Conservation (phyloP, 495 filamentous ascomycete genomes). For the Clavariopsis aquatica region DNA sequence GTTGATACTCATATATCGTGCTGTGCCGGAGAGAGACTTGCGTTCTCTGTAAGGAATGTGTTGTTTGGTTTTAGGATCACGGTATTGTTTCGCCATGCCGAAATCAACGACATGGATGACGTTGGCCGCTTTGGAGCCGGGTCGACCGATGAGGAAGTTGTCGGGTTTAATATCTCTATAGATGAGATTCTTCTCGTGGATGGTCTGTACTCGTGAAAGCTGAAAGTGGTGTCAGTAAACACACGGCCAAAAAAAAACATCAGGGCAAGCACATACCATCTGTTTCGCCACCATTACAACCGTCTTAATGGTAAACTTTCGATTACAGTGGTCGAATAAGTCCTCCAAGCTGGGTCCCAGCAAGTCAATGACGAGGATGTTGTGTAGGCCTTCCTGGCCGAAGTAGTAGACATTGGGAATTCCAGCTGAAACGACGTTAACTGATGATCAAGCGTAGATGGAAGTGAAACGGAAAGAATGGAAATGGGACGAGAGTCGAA, state of each 20-base stretch:
- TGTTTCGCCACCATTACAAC: conserved; percentile 99
- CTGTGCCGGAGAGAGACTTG: conserved; percentile 95
- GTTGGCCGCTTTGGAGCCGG: conserved; percentile 87
- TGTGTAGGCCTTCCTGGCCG: conserved; percentile 97
- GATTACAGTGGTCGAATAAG: conserved; percentile 95
- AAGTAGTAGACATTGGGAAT: conserved; percentile 99
- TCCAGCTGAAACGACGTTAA: conserved; percentile 62
- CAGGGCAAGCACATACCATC: conserved; percentile 66
- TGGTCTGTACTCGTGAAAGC: conserved; percentile 97
- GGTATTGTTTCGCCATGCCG: conserved; percentile 99
- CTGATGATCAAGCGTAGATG: background rate
- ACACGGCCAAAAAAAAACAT: conserved; percentile 1
- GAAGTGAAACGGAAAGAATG: background rate
- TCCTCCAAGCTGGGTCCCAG: conserved; percentile 96
- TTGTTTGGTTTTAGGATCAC: conserved; percentile 98
- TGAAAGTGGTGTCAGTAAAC: conserved; percentile 44
- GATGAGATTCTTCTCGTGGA: conserved; percentile 99
- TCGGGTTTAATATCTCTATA: conserved; percentile 99
- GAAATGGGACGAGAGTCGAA: background rate
- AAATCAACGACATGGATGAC: conserved; percentile 99
- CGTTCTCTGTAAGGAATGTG: conserved; percentile 98
- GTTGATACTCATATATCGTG: conserved; percentile 99
- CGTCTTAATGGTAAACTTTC: conserved; percentile 94
- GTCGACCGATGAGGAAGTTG: conserved; percentile 98
- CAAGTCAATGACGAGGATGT: conserved; percentile 98